A percentile compares a stretch with the other conserved stretches of the same genome.
Conservation (phyloP, 169 alveolate species). For the Plasmodium relictum region DNA sequence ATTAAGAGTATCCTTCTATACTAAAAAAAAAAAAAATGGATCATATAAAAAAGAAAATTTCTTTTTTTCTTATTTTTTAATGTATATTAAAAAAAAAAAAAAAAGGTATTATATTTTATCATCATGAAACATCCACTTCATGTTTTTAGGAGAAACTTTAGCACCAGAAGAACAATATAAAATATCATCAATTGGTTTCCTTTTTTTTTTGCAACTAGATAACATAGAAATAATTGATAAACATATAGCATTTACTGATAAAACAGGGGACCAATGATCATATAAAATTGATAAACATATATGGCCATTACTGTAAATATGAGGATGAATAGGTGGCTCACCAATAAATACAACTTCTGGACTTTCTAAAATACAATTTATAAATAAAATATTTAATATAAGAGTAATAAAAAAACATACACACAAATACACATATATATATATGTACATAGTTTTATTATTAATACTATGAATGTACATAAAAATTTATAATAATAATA, state of each 20-base stretch:
- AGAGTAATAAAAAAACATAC: background rate
- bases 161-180: conserved; percentile 78
- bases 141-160: conserved; percentile 74
- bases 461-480: background rate
- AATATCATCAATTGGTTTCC: conserved; percentile 78
- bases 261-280: conserved; percentile 84
- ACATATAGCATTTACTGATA: conserved; percentile 79
- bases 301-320: conserved; percentile 95
- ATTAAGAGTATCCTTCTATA: background rate
- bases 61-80: conserved; percentile 6
- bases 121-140: conserved; percentile 83
- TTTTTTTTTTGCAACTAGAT: conserved; percentile 72
- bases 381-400: conserved; percentile 3
- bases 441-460: background rate
- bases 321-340: conserved; percentile 94
- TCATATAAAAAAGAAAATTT: background rate
- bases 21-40: conserved; percentile 44
- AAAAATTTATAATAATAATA: background rate
- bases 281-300: conserved; percentile 93
- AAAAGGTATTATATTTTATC: conserved; percentile 63
- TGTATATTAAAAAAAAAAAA: background rate
- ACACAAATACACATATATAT: background rate
- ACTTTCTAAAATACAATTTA: conserved; percentile 87
- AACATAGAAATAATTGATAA: conserved; percentile 82
- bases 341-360: conserved; percentile 94